Evolutionary conservation across 1,284 basidiomycete genomes (phyloP), one percentile per base, ranked within the genome.

Genomic region (Peniophora sp.): DNA sequence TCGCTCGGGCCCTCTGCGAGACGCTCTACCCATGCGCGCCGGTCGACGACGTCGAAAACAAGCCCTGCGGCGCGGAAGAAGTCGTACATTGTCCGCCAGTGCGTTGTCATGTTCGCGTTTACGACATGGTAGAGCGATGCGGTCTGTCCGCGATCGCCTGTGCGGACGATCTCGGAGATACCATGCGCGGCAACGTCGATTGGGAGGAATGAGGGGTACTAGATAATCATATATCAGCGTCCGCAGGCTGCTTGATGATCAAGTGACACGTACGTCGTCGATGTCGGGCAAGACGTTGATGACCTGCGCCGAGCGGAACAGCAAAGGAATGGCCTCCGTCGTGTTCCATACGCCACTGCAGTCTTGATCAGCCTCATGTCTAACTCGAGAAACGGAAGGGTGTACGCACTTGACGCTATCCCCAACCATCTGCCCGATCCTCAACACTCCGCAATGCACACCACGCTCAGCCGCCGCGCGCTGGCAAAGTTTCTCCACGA

Each of bases 321-420:
- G 58, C n/a, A 63, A 51, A 3, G 61, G 62, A 54, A 58, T 60
- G 2, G 63, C 78, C 60, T 81, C 80, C 2, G 72, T 79, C 55
- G 75, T 71, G 61, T 82, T 83, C 81, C 81, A 83, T 1, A 80
- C 69, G 1, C 80, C 80, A 50, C 69, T 64, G 24, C n/a, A 45
- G 51, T 44, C 27, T 6, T 0, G 34, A 39, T 48, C 36, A 48
- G 35, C 24, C 11, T 34, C 18, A 14, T 37, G 24, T n/a, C 12
- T 35, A 12, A 42, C 23, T 17, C 10, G 17, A 46, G 51, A 22
- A 51, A n/a, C 47, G 34, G 37, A n/a, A 47, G 15, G 1, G 42
- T 44, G 3, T 22, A 47, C 56, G 35, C 24, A 61, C 49, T 64
- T 60, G 44, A 57, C 52, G 2, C 75, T 71, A 52, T 81, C 81